phyloP scores from a whole-genome alignment of 495 filamentous ascomycete genomes.

The Neurospora sp. region DNA sequence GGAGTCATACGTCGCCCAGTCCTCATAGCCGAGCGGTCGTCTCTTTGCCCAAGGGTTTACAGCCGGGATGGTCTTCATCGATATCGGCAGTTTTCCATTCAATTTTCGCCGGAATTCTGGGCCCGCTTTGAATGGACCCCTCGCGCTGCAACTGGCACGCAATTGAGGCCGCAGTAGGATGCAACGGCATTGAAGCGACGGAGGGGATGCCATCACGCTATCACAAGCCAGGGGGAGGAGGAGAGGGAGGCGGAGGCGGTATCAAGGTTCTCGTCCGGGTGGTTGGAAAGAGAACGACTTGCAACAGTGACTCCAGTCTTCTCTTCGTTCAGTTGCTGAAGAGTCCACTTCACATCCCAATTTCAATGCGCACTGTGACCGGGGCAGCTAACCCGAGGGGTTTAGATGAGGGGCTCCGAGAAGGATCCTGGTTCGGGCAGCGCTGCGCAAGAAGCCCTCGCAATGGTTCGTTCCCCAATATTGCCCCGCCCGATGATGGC shows the following conservation, averaged over 20 bases:
- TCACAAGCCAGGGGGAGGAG: neutral
- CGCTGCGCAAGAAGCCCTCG: neutral
- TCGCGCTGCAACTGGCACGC: neutral
- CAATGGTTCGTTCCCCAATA: neutral
- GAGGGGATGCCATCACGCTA: neutral
- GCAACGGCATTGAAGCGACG: neutral
- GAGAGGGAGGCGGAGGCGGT: neutral
- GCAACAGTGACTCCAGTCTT: neutral
- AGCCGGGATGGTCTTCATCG: neutral
- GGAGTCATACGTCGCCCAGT: too few species aligned
- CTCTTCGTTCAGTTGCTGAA: neutral
- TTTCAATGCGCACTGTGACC: neutral
- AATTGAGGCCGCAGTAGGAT: neutral
- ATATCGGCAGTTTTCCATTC: neutral
- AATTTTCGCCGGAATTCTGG: neutral
- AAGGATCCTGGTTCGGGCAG: neutral
- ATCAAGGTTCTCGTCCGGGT: neutral
- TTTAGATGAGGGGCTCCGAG: neutral
- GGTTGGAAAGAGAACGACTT: neutral
- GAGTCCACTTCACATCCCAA: neutral
- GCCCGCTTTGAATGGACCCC: neutral
- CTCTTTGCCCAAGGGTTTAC: neutral
- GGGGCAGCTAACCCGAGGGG: neutral
- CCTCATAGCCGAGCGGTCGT: neutral
- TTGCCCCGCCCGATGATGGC: neutral